Conservation (phyloP, 257 asterid species). For the Rauvolfia tetraphylla region DNA sequence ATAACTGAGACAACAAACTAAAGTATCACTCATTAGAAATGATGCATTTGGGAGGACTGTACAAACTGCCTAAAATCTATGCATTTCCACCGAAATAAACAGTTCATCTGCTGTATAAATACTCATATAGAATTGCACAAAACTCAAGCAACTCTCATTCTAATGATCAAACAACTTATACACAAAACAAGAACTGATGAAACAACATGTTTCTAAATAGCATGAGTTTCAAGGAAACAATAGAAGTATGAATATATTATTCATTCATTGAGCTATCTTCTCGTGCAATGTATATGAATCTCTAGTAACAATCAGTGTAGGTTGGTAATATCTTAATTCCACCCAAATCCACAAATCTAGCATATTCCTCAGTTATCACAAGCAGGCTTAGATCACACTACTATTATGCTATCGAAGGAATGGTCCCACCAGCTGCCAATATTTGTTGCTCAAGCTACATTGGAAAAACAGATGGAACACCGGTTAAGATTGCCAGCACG, state of each 20-base stretch:
- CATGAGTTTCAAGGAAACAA: background rate
- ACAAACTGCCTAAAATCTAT: background rate
- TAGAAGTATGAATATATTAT: background rate
- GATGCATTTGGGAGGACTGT: background rate
- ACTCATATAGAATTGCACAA: too few relatives aligned
- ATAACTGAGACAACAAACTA: background rate
- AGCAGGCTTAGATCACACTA: constrained; percentile 1
- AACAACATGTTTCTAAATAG: background rate
- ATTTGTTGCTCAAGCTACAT: constrained; percentile 81
- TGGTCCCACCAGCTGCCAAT: constrained; percentile 68
- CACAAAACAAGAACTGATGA: background rate
- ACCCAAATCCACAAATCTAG: background rate
- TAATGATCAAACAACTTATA: background rate
- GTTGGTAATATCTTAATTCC: background rate
- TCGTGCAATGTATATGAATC: background rate
- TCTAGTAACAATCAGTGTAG: background rate
- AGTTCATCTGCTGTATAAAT: background rate
- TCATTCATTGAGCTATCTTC: background rate
- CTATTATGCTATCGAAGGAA: constrained; percentile 41
- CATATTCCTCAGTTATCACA: background rate
- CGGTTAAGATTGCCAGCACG: background rate
- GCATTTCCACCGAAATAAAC: background rate
- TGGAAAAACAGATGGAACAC: background rate
- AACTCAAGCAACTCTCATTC: background rate
- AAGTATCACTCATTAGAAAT: background rate